Percentiles rank a stretch among this genome's conserved stretches.
Conservation (phyloP, 331 rosid species). For the Quercus tomentella region DNA sequence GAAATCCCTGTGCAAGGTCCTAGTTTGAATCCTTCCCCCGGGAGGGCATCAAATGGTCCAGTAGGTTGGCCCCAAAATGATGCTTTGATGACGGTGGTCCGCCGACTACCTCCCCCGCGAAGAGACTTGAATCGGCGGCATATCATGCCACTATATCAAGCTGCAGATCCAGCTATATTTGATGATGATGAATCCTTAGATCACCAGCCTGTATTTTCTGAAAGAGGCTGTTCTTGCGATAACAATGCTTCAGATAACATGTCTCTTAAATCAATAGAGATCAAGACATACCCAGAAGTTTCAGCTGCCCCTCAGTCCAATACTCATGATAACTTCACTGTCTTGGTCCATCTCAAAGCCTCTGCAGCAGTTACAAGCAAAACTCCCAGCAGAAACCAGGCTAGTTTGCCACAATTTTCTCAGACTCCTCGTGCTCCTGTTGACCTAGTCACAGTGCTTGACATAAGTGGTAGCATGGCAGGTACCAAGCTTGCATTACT, state of each 20-base stretch:
- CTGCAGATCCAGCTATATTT: constrained; percentile 76
- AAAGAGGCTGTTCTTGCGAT: constrained; percentile 31
- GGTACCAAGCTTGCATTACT: constrained; percentile 93
- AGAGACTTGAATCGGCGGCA: constrained; percentile 68
- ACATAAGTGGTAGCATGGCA: constrained; percentile 94
- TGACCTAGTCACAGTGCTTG: constrained; percentile 93
- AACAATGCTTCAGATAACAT: constrained; percentile 30
- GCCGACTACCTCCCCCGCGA: constrained; percentile 65
- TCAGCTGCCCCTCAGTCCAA: constrained; percentile 52
- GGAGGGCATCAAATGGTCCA: constrained; percentile 56
- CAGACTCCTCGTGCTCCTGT: constrained; percentile 76
- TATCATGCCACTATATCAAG: constrained; percentile 69
- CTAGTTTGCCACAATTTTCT: constrained; percentile 46
- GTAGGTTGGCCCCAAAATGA: constrained; percentile 75
- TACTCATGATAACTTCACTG: constrained; percentile 53
- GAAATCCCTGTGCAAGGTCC: constrained; percentile 83
- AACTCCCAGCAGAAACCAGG: constrained; percentile 40
- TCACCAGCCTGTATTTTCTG: constrained; percentile 40
- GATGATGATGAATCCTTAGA: constrained; percentile 85
- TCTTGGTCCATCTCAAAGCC: constrained; percentile 87
- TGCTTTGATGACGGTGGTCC: constrained; percentile 84
- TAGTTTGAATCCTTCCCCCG: constrained; percentile 41
- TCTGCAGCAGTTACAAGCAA: constrained; percentile 38
- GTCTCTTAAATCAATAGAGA: constrained; percentile 50
- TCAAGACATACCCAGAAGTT: constrained; percentile 72